Percentiles rank a stretch among this genome's conserved stretches.
Evolutionary conservation across 176 grass and related monocot species (phyloP).

Genomic region (Guadua angustifolia): DNA sequence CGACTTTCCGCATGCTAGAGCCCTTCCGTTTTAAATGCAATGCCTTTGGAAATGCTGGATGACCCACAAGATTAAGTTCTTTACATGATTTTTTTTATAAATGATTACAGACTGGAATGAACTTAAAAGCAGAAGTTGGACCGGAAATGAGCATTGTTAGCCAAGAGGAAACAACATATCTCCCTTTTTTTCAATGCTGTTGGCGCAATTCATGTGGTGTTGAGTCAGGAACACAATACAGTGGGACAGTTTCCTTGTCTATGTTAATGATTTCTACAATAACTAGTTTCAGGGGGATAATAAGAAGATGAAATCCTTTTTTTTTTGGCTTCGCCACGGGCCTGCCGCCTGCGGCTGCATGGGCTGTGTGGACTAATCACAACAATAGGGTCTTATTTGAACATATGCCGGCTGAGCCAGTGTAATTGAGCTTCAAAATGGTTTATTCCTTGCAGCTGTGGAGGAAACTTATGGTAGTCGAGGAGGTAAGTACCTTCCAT

Average conservation of each 20-base stretch:
- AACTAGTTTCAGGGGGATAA: background rate
- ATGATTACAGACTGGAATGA: background rate
- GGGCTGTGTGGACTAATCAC: background rate
- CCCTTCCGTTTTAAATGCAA: background rate
- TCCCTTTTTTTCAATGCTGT: background rate
- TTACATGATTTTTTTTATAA: background rate
- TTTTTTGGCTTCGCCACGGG: background rate
- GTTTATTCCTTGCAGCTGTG: background rate
- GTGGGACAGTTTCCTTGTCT: background rate
- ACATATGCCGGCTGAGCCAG: background rate
- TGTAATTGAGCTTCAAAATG: background rate
- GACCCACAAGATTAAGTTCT: background rate
- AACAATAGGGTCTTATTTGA: background rate
- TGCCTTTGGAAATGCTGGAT: background rate
- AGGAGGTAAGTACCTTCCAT: background rate
- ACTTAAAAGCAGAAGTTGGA: background rate
- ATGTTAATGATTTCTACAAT: background rate
- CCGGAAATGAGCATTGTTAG: background rate
- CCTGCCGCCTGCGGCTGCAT: background rate
- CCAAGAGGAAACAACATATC: background rate
- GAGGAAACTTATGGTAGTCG: background rate
- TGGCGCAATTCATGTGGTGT: slow-evolving; percentile 22
- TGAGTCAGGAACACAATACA: background rate
- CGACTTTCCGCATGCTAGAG: background rate
- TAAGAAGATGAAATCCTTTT: background rate